Evolutionary conservation across 257 asterid genomes (phyloP).

Genomic region (Marsdenia floribunda): DNA sequence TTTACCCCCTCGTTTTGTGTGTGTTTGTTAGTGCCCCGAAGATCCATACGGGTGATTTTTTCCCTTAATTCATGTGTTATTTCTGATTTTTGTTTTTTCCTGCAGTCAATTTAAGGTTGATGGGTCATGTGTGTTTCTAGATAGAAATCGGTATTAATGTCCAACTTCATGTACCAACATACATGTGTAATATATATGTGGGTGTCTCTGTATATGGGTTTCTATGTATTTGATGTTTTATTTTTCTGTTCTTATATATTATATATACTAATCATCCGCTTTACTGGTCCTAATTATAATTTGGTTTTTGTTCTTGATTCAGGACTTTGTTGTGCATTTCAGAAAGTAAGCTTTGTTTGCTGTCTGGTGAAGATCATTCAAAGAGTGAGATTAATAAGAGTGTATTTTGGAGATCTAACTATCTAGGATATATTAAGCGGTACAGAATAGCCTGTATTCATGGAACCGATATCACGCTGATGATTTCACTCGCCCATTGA

Average conservation of each 20-base stretch:
- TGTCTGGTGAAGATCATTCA: not conserved
- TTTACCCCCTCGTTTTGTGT: too few relatives aligned
- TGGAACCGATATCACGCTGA: not conserved
- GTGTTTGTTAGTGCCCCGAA: not conserved
- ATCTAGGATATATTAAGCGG: not conserved
- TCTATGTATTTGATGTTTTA: not conserved
- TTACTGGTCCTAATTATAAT: not conserved
- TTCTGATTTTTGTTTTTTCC: not conserved
- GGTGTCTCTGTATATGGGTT: not conserved
- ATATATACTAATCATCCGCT: constrained; percentile 1
- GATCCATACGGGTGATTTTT: constrained; percentile 18
- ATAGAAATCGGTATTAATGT: not conserved
- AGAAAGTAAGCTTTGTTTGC: not conserved
- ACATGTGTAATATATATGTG: not conserved
- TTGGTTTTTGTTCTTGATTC: not conserved
- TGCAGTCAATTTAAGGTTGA: not conserved
- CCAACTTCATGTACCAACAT: not conserved
- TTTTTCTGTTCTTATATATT: not conserved
- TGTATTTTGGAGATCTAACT: constrained; percentile 11
- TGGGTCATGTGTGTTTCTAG: not conserved
- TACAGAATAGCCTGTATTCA: not conserved
- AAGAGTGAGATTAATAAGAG: not conserved
- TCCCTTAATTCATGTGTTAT: not conserved
- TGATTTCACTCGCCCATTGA: constrained; percentile 15
- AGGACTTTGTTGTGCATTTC: constrained; percentile 3